These are phyloP conservation scores for Speleostelium caveatum DNA, from an alignment of 78 protist species.

Conservation along the genomic window DNA sequence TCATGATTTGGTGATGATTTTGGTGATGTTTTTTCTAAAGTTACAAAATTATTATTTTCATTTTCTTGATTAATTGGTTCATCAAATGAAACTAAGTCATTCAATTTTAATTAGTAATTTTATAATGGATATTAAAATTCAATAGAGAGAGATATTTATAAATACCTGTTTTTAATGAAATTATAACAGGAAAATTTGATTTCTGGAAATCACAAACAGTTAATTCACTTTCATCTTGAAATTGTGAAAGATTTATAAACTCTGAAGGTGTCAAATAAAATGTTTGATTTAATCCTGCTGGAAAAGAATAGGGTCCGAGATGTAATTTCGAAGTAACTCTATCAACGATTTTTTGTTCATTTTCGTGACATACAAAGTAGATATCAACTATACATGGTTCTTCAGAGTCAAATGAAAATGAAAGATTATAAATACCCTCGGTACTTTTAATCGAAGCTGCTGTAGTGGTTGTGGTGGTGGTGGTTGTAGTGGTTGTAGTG, in stretches of 20 bases:
- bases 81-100: no score
- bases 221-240: background rate
- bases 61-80: background rate
- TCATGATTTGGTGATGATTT: background rate
- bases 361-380: conserved; percentile 19
- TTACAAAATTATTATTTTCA: no score
- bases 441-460: conserved; percentile 4
- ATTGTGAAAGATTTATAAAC: conserved; percentile 18
- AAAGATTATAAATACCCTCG: conserved; percentile 44
- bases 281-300: conserved; percentile 40
- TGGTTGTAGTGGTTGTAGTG: conserved; percentile 12
- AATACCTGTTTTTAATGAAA: conserved; percentile 40
- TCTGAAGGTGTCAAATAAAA: conserved; percentile 32
- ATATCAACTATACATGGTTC: conserved; percentile 55
- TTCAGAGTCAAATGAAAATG: conserved; percentile 53
- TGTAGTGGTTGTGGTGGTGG: conserved; percentile 48
- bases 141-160: no score
- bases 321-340: conserved; percentile 29
- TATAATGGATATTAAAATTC: no score
- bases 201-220: conserved; percentile 36
- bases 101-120: no score
- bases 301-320: conserved; percentile 52
- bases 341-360: background rate
- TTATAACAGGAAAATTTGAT: conserved; percentile 34
- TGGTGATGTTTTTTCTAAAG: background rate